Base-by-base conservation (phyloP, 805 yeast species). In the Wickerhamomyces bisporus region DNA sequence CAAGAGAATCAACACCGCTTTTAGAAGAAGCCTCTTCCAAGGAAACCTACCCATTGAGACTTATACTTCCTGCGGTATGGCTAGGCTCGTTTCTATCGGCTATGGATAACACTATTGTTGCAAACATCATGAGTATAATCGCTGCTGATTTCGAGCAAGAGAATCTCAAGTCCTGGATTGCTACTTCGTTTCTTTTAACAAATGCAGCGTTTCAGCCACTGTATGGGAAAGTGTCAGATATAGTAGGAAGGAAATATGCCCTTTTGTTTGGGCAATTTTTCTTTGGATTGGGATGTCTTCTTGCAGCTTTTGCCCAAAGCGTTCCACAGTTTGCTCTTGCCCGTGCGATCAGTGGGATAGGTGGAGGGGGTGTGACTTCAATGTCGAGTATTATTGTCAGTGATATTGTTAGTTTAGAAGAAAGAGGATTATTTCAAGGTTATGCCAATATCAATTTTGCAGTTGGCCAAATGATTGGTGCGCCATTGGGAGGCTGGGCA, bases 131-230 rank as follows among this genome's bases (percentile, higher is more conserved):
- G 48, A 67, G 70, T 32, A 64, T 68, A 13, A 78, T 78, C 30
- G 81, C 81, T 13, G 70, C 77, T 6, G 75, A 75, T 15, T 65
- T 79, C 51, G 54, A 74, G 29, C 74, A 71, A 30, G 62, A 76
- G 30, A 63, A 67, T 12, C 50, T 66, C 24, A 57, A 74, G 12
- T 60, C 77, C 3, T 81, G 88, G 87, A 79, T 81, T 4, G 86
- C 86, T 3, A 76, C 86, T 0, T 72, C 83, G 1, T 77, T 79
- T 36, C 60, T 83, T 26, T 60, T 83, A 18, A 78, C 87, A 3
- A 79, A 77, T 46, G 72, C 84, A 4, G 82, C 83, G 3, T 78
- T 80, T 54, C 87, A 81, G 58, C 87, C 86, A 2, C 55, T 82
- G 21, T 79, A 75, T 40, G 89, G 89, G 4, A 73, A 80, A 39